Evolutionary conservation across 805 yeast species (phyloP), one percentile per base, ranked within the genome.

Genomic region (Metschnikowia continentalis): DNA sequence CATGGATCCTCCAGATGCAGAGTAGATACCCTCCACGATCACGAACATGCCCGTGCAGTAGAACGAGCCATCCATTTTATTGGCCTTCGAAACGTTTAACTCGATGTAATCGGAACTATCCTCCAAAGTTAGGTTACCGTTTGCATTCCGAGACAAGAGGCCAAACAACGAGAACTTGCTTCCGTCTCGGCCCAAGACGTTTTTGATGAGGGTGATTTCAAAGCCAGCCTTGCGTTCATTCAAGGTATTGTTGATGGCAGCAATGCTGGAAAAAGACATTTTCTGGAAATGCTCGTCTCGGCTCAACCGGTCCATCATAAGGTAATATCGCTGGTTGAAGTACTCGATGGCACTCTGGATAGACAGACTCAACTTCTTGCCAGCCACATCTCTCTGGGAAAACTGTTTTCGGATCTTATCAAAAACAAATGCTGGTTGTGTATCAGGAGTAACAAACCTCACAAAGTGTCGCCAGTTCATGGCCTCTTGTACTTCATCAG

Each of bases 161-260:
- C 99, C 99, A 60, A 91, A 82, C 2, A 94, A 63, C 6, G 87
- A 70, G 62, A 94, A 94, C 50, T 81, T 76, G 48, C 80, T 75
- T 4, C 92, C 92, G 59, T 86, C 87, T 49, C 96, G 72, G 32
- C 99, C 99, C 30, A 94, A 65, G 52, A 94, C 71, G 65, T 91
- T 91, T 61, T 91, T 91, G 48, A 94, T 83, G 37, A 82, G 74
- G 0, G 96, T 88, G 42, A 92, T 72, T 36, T 64, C 67, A 44
- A 57, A 54, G 37, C 54, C 54, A n/a, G 51, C n/a, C 33, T 47
- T 50, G 8, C 50, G 51, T 22, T 49, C 47, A 5, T 42, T 39
- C 38, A 57, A 48, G 15, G 51, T 41, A 23, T 69, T 62, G 49
- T 70, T 67, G 42, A 78, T 63, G n/a, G 80, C 74, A 10, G 79